Evolutionary conservation across 108 stramenopile species (phyloP), one percentile per base, ranked within the genome.

Genomic region (Nitzschia sp.): DNA sequence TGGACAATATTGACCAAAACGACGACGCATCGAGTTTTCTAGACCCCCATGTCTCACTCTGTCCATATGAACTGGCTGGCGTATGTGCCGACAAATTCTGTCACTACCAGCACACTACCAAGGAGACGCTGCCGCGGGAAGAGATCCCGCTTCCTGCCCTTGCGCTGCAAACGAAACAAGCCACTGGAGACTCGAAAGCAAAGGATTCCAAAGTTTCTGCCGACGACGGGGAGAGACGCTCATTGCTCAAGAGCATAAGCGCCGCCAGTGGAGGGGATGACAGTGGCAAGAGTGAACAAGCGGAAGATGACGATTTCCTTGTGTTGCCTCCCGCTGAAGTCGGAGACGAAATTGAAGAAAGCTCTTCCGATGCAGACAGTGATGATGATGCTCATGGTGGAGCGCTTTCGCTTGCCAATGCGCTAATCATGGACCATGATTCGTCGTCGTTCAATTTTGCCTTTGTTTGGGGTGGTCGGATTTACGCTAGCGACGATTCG

Each of bases 1-100:
- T n/a, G 27, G 29, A 18, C 45, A 54, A 33, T 17, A 54, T 34
- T n/a, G 33, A 57, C 6, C 13, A 25, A 19, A 11, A 6, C 18
- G 21, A n/a, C n/a, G n/a, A n/a, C n/a, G n/a, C n/a, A n/a, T n/a
- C n/a, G n/a, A n/a, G n/a, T n/a, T n/a, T n/a, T n/a, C n/a, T 85
- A 11, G 84, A 91, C 69, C 90, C 90, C 0, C 78, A 92, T 53
- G 55, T 77, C 4, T 36, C 77, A 4, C 70, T 89, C 0, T 92
- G 90, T 66, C 90, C 90, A 0, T 92, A 88, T 58, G 90, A 92
- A 63, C 56, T 92, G 30, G 82, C 78, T 2, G 90, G 90, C 24
- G 75, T 75, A 0, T 92, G 90, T 59, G 82, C 78, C 42, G 90
- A 92, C 26, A 62, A 77, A 19, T 64, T 62, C 62, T 92, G 90